phyloP scores from a whole-genome alignment of 352 stramenopile genomes.

The Globisporangium acanthophoron region DNA sequence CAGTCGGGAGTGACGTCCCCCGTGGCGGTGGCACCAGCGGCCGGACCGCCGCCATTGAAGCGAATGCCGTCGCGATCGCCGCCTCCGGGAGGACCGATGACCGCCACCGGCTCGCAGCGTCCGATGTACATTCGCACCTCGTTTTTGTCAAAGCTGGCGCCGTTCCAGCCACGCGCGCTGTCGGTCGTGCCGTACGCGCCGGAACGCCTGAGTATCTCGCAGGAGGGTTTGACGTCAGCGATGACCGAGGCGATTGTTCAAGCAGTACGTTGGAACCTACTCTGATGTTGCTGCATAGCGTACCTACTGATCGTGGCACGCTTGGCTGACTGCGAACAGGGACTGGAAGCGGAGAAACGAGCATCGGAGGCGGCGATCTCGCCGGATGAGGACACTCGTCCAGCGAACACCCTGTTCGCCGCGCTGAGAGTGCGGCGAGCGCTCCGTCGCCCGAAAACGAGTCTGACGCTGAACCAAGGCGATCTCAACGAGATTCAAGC shows the following conservation, averaged over 20 bases:
- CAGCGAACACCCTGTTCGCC: conserved; percentile 51
- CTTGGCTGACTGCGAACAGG: background rate
- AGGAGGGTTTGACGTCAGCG: conserved; percentile 37
- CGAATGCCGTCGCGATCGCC: background rate
- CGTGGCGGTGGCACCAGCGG: background rate
- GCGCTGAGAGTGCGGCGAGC: conserved; percentile 46
- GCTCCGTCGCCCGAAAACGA: conserved; percentile 31
- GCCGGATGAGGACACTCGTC: conserved; percentile 1
- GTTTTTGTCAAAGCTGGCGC: conserved; percentile 42
- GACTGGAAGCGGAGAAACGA: conserved; percentile 11
- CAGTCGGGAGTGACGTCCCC: background rate
- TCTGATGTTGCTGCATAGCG: background rate
- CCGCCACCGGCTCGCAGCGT: background rate
- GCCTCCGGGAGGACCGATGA: background rate
- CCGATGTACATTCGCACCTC: conserved; percentile 23
- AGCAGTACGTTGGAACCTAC: conserved; percentile 17
- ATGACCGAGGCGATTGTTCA: conserved; percentile 38
- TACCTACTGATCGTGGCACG: background rate
- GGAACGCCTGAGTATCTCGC: conserved; percentile 60
- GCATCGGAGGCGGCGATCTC: background rate
- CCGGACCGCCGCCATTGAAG: background rate
- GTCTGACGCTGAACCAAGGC: conserved; percentile 3
- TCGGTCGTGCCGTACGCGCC: conserved; percentile 60
- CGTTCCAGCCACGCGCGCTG: conserved; percentile 31
- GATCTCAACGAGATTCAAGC: conserved; percentile 36